A percentile compares a stretch with the other conserved stretches of the same genome.
These are phyloP conservation scores for Epichloe sibirici DNA, from an alignment of 2,329 filamentous ascomycete genomes.

Conservation along the genomic window DNA sequence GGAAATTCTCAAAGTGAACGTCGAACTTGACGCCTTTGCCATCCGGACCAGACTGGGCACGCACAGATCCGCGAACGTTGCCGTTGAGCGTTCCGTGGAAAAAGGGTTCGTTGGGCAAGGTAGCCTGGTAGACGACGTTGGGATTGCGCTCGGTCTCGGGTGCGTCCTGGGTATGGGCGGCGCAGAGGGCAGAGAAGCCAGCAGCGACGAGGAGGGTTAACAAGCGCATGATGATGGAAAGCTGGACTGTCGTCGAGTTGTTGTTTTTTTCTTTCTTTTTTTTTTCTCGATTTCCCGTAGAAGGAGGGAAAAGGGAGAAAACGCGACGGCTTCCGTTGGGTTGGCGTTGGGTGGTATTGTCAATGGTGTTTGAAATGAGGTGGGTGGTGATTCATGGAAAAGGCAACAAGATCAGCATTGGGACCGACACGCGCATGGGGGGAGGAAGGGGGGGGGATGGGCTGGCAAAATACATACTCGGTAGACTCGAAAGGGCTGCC, in stretches of 20 bases:
- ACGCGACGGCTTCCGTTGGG: too few relatives aligned
- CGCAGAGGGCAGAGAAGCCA: conserved; percentile 7
- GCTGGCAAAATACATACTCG: too few relatives aligned
- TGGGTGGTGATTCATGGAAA: too few relatives aligned
- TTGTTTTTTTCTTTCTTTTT: not conserved
- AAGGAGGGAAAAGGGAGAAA: too few relatives aligned
- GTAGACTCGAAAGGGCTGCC: too few relatives aligned
- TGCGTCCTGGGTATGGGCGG: conserved; percentile 31
- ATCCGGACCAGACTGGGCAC: conserved; percentile 30
- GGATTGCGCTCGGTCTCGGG: conserved; percentile 44
- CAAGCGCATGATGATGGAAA: conserved; percentile 1
- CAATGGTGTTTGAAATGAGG: too few relatives aligned
- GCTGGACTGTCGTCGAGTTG: not conserved
- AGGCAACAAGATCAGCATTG: too few relatives aligned
- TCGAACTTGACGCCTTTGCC: conserved; percentile 44
- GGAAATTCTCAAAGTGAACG: conserved; percentile 46
- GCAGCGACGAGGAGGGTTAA: not conserved
- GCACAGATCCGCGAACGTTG: conserved; percentile 38
- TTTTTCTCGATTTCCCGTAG: too few relatives aligned
- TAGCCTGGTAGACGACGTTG: conserved; percentile 39
- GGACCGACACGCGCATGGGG: too few relatives aligned
- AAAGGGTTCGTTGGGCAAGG: conserved; percentile 40
- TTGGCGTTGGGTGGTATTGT: too few relatives aligned
- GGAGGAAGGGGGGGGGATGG: too few relatives aligned
- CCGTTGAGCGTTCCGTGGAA: conserved; percentile 35